Evolutionary conservation across 441 rosid species (phyloP), one percentile per base, ranked within the genome.

Genomic region (Capsella rubella): DNA sequence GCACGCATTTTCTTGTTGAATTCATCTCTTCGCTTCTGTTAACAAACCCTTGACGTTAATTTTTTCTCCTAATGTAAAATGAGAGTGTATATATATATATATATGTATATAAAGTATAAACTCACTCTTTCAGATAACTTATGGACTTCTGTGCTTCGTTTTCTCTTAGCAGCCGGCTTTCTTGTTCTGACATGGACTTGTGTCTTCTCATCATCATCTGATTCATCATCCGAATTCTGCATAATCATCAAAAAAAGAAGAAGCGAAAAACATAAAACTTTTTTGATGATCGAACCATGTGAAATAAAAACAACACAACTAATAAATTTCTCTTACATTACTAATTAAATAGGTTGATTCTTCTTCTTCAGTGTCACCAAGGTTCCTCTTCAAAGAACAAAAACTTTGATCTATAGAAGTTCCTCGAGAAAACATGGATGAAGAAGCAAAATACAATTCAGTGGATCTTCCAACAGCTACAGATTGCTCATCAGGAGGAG

Each of bases 1-100:
- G 74, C 81, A 57, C 81, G 84, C 87, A 87, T 79, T 78, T 73
- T 87, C 75, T 79, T 78, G 79, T 78, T 85, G 71, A 85, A 75
- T 47, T 81, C 81, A 43, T 81, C 76, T 81, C 89, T 85, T 79
- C 85, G 73, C 49, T 59, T 80, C 90, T 85, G 86, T 70, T 35
- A 46, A 50, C 71, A 40, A 18, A 64, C 64, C 45, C 50, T 14
- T 28, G 11, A 32, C 39, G 29, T 16, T 69, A 69, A 18, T 35
- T 32, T n/a, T 18, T 18, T 1, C 6, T 21, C 7, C 21, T 15
- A 6, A 29, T 34, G 42, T 65, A 60, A 67, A 58, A 31, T 52
- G 31, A 25, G 6, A 37, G n/a, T 51, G 53, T 40, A 28, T 16
- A 47, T 8, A 27, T 70, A 27, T 70, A 49, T 10, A 37, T 9